Evolutionary conservation across 805 yeast genomes (phyloP), one percentile per base, ranked within the genome.

Genomic region (Lipomyces orientalis): DNA sequence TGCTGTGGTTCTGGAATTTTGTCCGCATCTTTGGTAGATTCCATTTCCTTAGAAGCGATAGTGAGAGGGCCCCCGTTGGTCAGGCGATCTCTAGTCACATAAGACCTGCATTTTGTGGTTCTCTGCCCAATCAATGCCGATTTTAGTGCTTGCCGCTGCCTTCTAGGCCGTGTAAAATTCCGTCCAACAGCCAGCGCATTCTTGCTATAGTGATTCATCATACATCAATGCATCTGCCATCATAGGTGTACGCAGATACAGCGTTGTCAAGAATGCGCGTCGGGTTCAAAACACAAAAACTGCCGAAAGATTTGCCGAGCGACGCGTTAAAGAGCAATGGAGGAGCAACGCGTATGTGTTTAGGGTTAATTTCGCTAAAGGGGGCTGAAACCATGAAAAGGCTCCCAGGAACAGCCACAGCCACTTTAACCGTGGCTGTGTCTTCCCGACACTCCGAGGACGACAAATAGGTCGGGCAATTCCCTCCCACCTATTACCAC

Each of bases 331-430:
- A 25, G 29, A 25, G 29, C 29, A 25, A 2, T 3, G 29, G 29
- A 25, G 29, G 29, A 25, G 1, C 29, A 25, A 25, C 29, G 29
- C 29, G 29, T 25, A 25, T 25, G 43, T 37, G 43, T 37, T 37
- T 37, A 37, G 43, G 43, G 43, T 37, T 37, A 37, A 37, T 37
- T 37, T 37, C 29, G 29, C 29, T 25, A 25, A 25, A 25, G 2
- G 29, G 29, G 29, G 29, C 29, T 25, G 29, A 25, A 25, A 25
- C 29, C 29, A 3, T 25, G 29, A 3, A 25, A 25, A 16, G 22
- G 49, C n/a, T 8, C 43, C 43, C 49, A 43, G 49, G 49, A 43
- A 43, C 49, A 43, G 49, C 49, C 49, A 43, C 49, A 43, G 49
- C 49, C 49, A 43, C 49, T n/a, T 9, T 1, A 43, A 43, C 22